Percentiles rank a stretch among this genome's conserved stretches.
Conservation (phyloP, 139 green algal species). For the Chlorella sp. region DNA sequence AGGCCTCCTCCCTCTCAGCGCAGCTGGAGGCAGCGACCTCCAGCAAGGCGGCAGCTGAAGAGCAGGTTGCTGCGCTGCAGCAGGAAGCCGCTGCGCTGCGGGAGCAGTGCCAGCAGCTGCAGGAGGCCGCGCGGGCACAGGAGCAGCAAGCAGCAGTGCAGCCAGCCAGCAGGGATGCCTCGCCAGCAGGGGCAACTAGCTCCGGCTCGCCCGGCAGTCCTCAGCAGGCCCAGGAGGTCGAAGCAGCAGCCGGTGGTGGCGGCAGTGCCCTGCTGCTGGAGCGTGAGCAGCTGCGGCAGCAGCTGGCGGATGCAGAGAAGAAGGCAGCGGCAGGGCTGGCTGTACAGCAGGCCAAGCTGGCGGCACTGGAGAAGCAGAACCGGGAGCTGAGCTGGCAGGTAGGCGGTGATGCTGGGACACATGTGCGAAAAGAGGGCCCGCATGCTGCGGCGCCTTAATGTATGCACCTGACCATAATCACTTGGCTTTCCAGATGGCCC, state of each 20-base stretch:
- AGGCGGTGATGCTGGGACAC: too few relatives aligned
- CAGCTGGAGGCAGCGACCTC: not conserved
- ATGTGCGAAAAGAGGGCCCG: too few relatives aligned
- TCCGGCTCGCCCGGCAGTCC: too few relatives aligned
- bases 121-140: not conserved
- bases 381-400: conserved; percentile 56
- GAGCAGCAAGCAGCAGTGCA: not conserved
- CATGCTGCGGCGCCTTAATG: too few relatives aligned
- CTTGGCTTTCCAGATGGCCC: too few relatives aligned
- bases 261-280: not conserved
- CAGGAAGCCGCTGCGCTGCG: not conserved
- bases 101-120: not conserved
- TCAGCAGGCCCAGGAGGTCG: too few relatives aligned
- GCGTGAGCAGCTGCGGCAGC: not conserved
- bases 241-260: not conserved
- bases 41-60: not conserved
- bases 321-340: conserved; percentile 26
- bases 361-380: conserved; percentile 55
- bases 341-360: conserved; percentile 40
- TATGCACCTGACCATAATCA: too few relatives aligned
- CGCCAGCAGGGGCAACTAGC: not conserved
- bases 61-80: not conserved
- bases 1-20: not conserved
- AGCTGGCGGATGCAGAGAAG: conserved; percentile 8
- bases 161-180: not conserved